These are phyloP conservation scores for Xylaria hypoxylon DNA, from an alignment of 2,329 filamentous ascomycete species.

Conservation along the genomic window DNA sequence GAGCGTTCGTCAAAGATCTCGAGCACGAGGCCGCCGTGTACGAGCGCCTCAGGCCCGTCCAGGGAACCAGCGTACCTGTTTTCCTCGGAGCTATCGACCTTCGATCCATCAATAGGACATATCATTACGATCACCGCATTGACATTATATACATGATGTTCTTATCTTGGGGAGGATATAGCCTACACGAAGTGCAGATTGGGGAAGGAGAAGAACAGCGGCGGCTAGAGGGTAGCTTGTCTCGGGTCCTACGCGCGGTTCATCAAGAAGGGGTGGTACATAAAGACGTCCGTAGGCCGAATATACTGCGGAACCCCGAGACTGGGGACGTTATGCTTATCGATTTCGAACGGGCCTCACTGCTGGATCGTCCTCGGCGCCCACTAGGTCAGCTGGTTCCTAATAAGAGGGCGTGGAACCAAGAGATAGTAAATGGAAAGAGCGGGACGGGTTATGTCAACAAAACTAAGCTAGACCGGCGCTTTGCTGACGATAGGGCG, in stretches of 20 bases:
- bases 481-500: constrained; percentile 24
- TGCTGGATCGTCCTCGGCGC: constrained; percentile 39
- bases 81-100: constrained; percentile 56
- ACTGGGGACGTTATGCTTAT: constrained; percentile 48
- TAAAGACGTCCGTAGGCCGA: constrained; percentile 43
- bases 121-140: constrained; percentile 51
- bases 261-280: constrained; percentile 48
- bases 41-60: constrained; percentile 48
- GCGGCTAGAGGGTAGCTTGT: constrained; percentile 21
- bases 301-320: constrained; percentile 47
- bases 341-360: constrained; percentile 49
- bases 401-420: constrained; percentile 41
- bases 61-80: constrained; percentile 55
- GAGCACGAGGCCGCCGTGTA: constrained; percentile 54
- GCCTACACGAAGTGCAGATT: constrained; percentile 25
- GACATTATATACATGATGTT: constrained; percentile 52
- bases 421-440: constrained; percentile 28
- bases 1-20: constrained; percentile 51
- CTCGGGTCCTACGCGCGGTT: constrained; percentile 40
- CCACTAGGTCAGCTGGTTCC: constrained; percentile 42
- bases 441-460: not conserved
- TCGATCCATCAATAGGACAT: constrained; percentile 47
- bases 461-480: constrained; percentile 13
- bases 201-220: constrained; percentile 3
- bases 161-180: constrained; percentile 52